Evolutionary conservation across 345 rosid genomes (phyloP).

Genomic region (Garcia nutans): DNA sequence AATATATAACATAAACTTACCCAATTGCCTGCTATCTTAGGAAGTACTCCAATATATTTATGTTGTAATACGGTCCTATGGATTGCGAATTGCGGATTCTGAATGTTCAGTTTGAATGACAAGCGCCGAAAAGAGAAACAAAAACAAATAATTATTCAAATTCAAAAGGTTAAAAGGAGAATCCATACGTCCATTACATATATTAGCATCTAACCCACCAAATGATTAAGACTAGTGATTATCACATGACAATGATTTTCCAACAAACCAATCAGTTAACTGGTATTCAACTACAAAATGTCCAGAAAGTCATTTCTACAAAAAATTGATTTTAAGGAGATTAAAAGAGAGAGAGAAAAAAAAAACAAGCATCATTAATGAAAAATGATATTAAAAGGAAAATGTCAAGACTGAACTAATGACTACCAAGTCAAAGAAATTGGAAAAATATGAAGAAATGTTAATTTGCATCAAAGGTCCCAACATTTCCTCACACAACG

Average conservation of each 20-base stretch:
- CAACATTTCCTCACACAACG: background rate
- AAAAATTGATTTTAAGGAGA: background rate
- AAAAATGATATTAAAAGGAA: background rate
- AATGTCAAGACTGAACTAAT: background rate
- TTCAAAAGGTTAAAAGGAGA: background rate
- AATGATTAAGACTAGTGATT: background rate
- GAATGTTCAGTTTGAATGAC: background rate
- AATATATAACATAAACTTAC: background rate
- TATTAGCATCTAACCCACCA: background rate
- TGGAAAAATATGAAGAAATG: conserved; percentile 5
- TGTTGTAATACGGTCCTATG: background rate
- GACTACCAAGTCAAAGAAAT: background rate
- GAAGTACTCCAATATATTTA: background rate
- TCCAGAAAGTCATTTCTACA: conserved; percentile 11
- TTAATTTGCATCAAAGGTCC: conserved; percentile 7
- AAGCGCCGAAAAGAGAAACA: background rate
- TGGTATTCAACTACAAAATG: background rate
- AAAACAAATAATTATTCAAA: background rate
- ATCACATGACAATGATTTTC: background rate
- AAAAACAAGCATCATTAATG: conserved; percentile 4
- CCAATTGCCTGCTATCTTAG: background rate
- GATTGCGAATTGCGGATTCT: background rate
- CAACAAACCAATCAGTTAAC: background rate
- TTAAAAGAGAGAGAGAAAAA: background rate
- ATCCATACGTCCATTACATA: background rate